Evolutionary conservation across 1,139 yeast genomes (phyloP).

Genomic region (Candida glucosophila): DNA sequence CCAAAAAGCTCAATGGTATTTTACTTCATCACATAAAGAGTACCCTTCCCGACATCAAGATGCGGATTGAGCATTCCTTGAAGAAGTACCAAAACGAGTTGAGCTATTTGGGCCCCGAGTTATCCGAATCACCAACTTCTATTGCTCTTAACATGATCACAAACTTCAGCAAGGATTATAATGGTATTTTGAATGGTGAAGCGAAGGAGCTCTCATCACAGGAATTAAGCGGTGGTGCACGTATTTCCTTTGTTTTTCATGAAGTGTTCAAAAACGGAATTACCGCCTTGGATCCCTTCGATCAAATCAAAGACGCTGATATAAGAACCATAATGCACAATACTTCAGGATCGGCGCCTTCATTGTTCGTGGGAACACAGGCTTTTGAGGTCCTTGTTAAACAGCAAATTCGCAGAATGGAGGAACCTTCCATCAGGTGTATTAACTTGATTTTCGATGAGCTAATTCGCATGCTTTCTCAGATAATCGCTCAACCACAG

Average conservation of each 20-base stretch:
- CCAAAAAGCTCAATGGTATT: conserved; percentile 85
- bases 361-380: conserved; percentile 92
- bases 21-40: conserved; percentile 88
- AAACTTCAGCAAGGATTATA: conserved; percentile 85
- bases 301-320: conserved; percentile 92
- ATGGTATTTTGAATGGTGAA: conserved; percentile 88
- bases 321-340: conserved; percentile 97
- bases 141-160: conserved; percentile 88
- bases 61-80: conserved; percentile 75
- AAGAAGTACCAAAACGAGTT: conserved; percentile 81
- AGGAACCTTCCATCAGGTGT: conserved; percentile 87
- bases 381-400: conserved; percentile 95
- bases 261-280: conserved; percentile 93
- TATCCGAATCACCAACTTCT: conserved; percentile 81
- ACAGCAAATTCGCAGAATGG: conserved; percentile 90
- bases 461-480: conserved; percentile 81
- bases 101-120: conserved; percentile 69
- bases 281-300: conserved; percentile 90
- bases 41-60: conserved; percentile 89
- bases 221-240: conserved; percentile 95
- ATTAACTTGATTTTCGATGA: conserved; percentile 90
- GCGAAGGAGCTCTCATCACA: conserved; percentile 78
- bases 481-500: conserved; percentile 72
- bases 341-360: conserved; percentile 96
- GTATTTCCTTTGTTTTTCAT: conserved; percentile 95